Percentiles rank a stretch among this genome's conserved stretches.
These are phyloP conservation scores for Cytospora mali DNA, from an alignment of 2,329 filamentous ascomycete species.

Conservation along the genomic window DNA sequence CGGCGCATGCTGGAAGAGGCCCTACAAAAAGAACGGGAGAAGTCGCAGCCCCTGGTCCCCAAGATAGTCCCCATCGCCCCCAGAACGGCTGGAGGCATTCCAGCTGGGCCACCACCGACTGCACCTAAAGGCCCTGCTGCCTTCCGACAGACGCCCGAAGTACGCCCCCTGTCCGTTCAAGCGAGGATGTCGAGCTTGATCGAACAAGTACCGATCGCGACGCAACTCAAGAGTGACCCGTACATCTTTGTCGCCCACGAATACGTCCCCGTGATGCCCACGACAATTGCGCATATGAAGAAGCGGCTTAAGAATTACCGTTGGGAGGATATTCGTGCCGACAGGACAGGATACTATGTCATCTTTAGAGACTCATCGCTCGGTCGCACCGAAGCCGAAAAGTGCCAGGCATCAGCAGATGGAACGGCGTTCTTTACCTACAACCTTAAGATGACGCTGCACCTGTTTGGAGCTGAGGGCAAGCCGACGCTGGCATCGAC, in stretches of 20 bases:
- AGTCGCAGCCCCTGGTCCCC: slow-evolving; percentile 46
- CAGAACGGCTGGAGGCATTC: slow-evolving; percentile 47
- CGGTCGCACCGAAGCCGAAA: slow-evolving; percentile 78
- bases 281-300: slow-evolving; percentile 87
- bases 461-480: slow-evolving; percentile 42
- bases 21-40: slow-evolving; percentile 69
- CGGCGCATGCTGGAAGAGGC: slow-evolving; percentile 74
- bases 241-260: slow-evolving; percentile 89
- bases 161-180: slow-evolving; percentile 29
- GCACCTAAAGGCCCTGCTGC: slow-evolving; percentile 84
- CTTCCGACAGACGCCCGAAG: slow-evolving; percentile 43
- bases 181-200: slow-evolving; percentile 25
- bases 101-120: slow-evolving; percentile 72
- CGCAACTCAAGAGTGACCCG: slow-evolving; percentile 74
- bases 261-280: slow-evolving; percentile 82
- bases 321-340: slow-evolving; percentile 80
- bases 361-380: slow-evolving; percentile 79
- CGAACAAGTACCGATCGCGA: slow-evolving; percentile 48
- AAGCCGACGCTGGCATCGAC: slow-evolving; percentile 37
- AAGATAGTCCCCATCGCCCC: slow-evolving; percentile 36
- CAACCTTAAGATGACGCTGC: slow-evolving; percentile 84
- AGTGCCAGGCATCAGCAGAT: slow-evolving; percentile 78
- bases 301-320: slow-evolving; percentile 83
- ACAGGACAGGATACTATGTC: slow-evolving; percentile 87
- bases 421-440: slow-evolving; percentile 90